These are phyloP conservation scores for Triticum timopheevii DNA, from an alignment of 176 grass and related monocot species.

Conservation along the genomic window DNA sequence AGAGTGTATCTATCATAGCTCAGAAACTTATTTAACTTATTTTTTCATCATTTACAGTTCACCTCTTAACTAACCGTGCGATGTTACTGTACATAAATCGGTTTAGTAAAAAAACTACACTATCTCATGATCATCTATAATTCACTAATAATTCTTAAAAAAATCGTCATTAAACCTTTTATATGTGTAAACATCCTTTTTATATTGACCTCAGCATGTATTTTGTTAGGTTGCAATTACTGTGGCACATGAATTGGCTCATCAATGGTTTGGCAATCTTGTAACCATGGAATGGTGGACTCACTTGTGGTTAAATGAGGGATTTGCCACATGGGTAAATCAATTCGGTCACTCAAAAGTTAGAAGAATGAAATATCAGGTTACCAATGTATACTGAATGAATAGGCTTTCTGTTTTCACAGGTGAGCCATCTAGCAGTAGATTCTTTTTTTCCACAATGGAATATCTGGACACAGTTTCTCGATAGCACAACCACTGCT, in stretches of 20 bases:
- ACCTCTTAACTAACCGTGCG: neutral
- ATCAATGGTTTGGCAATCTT: conserved; percentile 93
- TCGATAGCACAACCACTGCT: conserved; percentile 43
- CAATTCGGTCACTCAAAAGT: neutral
- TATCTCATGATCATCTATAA: conserved; percentile 3
- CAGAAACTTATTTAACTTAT: conserved; percentile 11
- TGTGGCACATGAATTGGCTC: conserved; percentile 80
- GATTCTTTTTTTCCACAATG: conserved; percentile 72
- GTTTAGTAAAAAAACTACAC: neutral
- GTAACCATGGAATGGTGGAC: conserved; percentile 96
- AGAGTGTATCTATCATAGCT: conserved; percentile 34
- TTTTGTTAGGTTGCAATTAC: conserved; percentile 60
- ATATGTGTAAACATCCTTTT: neutral
- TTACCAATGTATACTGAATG: neutral
- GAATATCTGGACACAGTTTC: conserved; percentile 76
- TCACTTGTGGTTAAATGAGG: conserved; percentile 82
- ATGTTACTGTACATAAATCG: neutral
- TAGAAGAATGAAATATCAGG: neutral
- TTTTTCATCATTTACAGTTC: conserved; percentile 5
- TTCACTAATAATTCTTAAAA: neutral
- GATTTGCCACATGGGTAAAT: conserved; percentile 85
- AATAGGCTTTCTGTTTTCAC: conserved; percentile 23
- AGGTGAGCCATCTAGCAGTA: conserved; percentile 65
- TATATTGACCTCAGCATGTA: conserved; percentile 19
- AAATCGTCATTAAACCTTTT: neutral